Evolutionary conservation across 225 moss, liverwort and hornwort genomes (phyloP).

Genomic region (Bryum argenteum): DNA sequence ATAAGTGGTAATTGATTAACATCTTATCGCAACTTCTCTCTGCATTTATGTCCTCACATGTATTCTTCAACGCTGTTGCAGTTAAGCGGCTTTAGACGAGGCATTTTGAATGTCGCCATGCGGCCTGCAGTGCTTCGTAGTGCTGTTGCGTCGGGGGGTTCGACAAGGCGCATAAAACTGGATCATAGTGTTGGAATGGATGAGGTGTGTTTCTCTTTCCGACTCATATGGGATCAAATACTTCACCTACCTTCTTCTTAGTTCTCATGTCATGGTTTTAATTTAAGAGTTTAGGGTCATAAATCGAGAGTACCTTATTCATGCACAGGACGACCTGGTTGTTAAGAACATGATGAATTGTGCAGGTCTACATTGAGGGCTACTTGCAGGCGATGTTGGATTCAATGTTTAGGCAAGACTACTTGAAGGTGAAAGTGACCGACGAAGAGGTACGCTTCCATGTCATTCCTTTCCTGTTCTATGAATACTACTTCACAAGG

Average conservation of each 20-base stretch:
- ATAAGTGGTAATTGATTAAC: neutral
- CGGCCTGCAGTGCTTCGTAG: conserved; percentile 92
- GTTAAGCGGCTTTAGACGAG: conserved; percentile 88
- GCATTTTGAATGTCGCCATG: conserved; percentile 96
- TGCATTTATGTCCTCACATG: conserved; percentile 6
- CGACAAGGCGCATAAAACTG: conserved; percentile 84
- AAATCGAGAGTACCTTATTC: neutral
- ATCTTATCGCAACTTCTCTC: neutral
- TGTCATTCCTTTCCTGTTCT: neutral
- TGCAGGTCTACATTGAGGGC: conserved; percentile 95
- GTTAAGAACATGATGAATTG: neutral
- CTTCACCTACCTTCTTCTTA: neutral
- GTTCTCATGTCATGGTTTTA: neutral
- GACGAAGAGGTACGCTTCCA: conserved; percentile 76
- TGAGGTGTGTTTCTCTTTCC: conserved; percentile 59
- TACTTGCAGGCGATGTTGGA: conserved; percentile 97
- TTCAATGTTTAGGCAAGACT: conserved; percentile 89
- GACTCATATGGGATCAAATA: neutral
- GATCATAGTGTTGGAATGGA: conserved; percentile 91
- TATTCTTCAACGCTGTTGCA: conserved; percentile 35
- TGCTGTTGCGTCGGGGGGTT: conserved; percentile 89
- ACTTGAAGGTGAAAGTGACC: conserved; percentile 88
- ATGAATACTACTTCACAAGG: neutral
- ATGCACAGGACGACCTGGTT: conserved; percentile 10
- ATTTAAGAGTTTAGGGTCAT: neutral